These are phyloP conservation scores for Trichoderma polysporum DNA, from an alignment of 2,329 filamentous ascomycete genomes.

Conservation along the genomic window DNA sequence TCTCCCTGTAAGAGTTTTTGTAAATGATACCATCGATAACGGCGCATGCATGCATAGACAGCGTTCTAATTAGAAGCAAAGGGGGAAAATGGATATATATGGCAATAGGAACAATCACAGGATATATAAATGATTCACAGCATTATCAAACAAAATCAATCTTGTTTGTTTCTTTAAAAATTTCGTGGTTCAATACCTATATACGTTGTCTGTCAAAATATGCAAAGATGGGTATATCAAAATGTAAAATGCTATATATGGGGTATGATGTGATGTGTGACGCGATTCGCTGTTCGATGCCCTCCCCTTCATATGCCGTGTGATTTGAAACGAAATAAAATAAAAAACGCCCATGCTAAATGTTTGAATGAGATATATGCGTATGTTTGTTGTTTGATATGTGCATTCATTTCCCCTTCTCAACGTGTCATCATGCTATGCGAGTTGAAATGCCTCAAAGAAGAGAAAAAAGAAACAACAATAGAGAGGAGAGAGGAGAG, in stretches of 20 bases:
- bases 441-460: not conserved
- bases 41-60: conserved; percentile 5
- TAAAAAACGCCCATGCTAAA: conserved; percentile 4
- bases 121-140: not conserved
- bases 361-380: not conserved
- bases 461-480: not conserved
- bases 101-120: not conserved
- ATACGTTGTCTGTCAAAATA: not conserved
- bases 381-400: not conserved
- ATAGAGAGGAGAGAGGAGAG: not conserved
- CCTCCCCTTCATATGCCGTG: not conserved
- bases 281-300: not conserved
- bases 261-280: not conserved
- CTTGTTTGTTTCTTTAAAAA: not conserved
- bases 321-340: not conserved
- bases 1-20: not conserved
- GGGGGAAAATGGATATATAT: not conserved
- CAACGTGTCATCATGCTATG: not conserved
- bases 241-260: not conserved
- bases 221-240: not conserved
- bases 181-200: not conserved
- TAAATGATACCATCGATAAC: conserved; percentile 7
- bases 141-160: not conserved
- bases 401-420: not conserved
- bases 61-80: not conserved